phyloP scores from a whole-genome alignment of 23 red algal genomes.

The Gracilaria gracilis region DNA sequence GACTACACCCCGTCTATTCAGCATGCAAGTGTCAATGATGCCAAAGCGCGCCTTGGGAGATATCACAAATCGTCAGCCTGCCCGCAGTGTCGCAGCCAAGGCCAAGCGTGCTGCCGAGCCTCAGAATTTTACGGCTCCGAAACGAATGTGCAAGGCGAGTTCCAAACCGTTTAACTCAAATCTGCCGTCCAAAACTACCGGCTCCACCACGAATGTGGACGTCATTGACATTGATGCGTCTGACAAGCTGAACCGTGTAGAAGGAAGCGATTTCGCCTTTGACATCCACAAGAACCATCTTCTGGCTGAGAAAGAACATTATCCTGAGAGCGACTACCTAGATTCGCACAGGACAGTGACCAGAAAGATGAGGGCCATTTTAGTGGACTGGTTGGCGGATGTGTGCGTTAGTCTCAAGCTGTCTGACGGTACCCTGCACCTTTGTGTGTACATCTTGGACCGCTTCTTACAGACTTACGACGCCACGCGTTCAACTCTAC shows the following conservation, averaged over 20 bases:
- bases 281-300: constrained; percentile 5
- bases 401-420: constrained; percentile 11
- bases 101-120: background rate
- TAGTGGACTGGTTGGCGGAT: constrained; percentile 17
- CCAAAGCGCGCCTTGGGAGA: background rate
- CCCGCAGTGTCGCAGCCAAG: background rate
- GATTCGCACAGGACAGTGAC: background rate
- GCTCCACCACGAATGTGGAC: background rate
- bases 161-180: background rate
- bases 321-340: background rate
- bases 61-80: background rate
- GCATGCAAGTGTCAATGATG: background rate
- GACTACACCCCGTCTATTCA: background rate
- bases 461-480: background rate
- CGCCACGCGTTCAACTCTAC: background rate
- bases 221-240: constrained; percentile 13
- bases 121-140: background rate
- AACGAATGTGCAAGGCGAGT: background rate
- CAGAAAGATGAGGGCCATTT: background rate
- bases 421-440: background rate
- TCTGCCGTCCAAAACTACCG: background rate
- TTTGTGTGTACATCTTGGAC: constrained; percentile 14
- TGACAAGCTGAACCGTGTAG: constrained; percentile 8
- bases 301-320: background rate
- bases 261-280: constrained; percentile 10